Conservation (phyloP, 129 eudicot genomes). For the Chrysanthemum lavandulifolium region DNA sequence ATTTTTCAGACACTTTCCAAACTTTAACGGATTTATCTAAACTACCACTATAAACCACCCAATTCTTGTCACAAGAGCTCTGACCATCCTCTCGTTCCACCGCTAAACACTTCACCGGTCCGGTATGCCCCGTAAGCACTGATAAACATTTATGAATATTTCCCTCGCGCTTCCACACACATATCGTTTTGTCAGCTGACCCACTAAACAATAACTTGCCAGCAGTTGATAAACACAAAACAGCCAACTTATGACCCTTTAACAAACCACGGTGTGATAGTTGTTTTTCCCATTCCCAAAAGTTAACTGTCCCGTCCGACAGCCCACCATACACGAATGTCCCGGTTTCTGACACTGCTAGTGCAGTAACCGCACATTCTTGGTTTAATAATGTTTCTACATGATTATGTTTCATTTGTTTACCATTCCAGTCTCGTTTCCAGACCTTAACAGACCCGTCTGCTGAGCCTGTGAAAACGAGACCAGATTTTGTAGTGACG, state of each 20-base stretch:
- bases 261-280: slow-evolving; percentile 71
- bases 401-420: slow-evolving; percentile 43
- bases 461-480: slow-evolving; percentile 81
- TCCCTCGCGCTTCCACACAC: slow-evolving; percentile 88
- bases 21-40: slow-evolving; percentile 92
- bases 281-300: slow-evolving; percentile 74
- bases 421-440: slow-evolving; percentile 67
- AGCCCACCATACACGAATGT: slow-evolving; percentile 70
- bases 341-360: slow-evolving; percentile 47
- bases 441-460: slow-evolving; percentile 93
- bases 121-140: slow-evolving; percentile 69
- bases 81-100: slow-evolving; percentile 51
- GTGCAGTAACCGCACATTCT: slow-evolving; percentile 82
- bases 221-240: slow-evolving; percentile 64
- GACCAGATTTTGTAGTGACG: slow-evolving; percentile 44
- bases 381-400: slow-evolving; percentile 61
- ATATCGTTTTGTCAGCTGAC: slow-evolving; percentile 85
- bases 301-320: slow-evolving; percentile 82
- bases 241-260: slow-evolving; percentile 86
- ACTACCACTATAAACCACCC: slow-evolving; percentile 89
- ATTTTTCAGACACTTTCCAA: slow-evolving; percentile 77
- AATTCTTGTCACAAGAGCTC: slow-evolving; percentile 36
- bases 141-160: slow-evolving; percentile 58
- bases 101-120: slow-evolving; percentile 88
- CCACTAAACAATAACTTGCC: slow-evolving; percentile 80